Base-by-base conservation (phyloP, 1,139 yeast genomes). In the Kodamaea fungicola region DNA sequence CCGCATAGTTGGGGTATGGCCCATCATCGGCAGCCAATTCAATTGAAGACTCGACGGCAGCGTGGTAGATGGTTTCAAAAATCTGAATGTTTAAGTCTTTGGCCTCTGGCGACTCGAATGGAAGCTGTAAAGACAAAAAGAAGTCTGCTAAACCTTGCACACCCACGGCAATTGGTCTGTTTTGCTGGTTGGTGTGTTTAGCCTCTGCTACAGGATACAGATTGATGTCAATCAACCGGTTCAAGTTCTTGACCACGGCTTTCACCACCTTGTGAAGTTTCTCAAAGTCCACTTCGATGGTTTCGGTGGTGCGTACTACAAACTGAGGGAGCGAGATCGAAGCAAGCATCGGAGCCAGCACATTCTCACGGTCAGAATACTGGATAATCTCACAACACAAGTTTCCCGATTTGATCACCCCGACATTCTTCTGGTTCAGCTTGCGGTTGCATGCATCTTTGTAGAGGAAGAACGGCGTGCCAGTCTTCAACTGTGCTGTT, bases 111-210 rank as follows among this genome's bases (percentile, higher is more conserved):
- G 89, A 80, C 52, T 84, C 95, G 59, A 87, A 87, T 22, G 96
- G 94, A 46, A 87, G 52, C 51, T 95, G 75, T 43, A 87, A 70
- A 43, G 78, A 71, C 71, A 84, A 72, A 60, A 85, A 87, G n/a
- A 85, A 71, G 56, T 87, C 96, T 24, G 96, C 95, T 39, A 87
- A 70, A 42, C 96, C 96, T 61, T 87, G 95, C 7, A 87, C 95
- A 49, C 96, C 96, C 30, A 87, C 63, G 7, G 96, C 95, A 51
- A 87, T 80, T 27, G 96, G 96, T 52, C 96, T 72, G 59, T 87
- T 84, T 51, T 77, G 77, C 71, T 78, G 67, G 59, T 88, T 87
- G 31, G 95, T 83, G 27, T 52, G 54, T 53, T 71, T 68, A 6
- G 96, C 87, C 47, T 80, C 81, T 42, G 71, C 74, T 24, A 86